These are phyloP conservation scores for Trichoderma gamsii DNA, from an alignment of 495 filamentous ascomycete species.

Conservation along the genomic window DNA sequence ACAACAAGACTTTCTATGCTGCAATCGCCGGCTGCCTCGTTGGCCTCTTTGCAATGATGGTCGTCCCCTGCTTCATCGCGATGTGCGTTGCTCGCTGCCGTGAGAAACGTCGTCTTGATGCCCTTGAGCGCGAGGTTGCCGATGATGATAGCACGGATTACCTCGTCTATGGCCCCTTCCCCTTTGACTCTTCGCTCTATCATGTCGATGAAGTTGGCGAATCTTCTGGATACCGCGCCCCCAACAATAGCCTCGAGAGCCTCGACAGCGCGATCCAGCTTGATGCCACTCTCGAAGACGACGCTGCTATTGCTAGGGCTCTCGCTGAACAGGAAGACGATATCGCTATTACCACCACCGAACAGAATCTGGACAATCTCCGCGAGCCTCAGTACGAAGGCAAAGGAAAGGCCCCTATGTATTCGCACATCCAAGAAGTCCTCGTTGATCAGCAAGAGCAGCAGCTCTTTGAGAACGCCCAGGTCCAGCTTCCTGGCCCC, in stretches of 20 bases:
- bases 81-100: neutral
- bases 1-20: neutral
- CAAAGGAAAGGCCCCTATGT: neutral
- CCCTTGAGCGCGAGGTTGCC: neutral
- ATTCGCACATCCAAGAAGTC: neutral
- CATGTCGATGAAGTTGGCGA: neutral
- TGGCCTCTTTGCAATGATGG: neutral
- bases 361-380: neutral
- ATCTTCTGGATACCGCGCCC: neutral
- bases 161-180: neutral
- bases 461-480: neutral
- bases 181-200: neutral
- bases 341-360: neutral
- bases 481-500: neutral
- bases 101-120: neutral
- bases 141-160: neutral
- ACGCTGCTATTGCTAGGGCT: too few species aligned
- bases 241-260: neutral
- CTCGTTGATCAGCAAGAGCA: neutral
- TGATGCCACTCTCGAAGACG: neutral
- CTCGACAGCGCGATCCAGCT: neutral
- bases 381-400: neutral
- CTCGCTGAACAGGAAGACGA: too few species aligned
- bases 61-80: constrained; percentile 4
- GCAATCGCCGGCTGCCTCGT: neutral